Evolutionary conservation across 139 green algal genomes (phyloP).

Genomic region (Prasinococcaceae sp.): DNA sequence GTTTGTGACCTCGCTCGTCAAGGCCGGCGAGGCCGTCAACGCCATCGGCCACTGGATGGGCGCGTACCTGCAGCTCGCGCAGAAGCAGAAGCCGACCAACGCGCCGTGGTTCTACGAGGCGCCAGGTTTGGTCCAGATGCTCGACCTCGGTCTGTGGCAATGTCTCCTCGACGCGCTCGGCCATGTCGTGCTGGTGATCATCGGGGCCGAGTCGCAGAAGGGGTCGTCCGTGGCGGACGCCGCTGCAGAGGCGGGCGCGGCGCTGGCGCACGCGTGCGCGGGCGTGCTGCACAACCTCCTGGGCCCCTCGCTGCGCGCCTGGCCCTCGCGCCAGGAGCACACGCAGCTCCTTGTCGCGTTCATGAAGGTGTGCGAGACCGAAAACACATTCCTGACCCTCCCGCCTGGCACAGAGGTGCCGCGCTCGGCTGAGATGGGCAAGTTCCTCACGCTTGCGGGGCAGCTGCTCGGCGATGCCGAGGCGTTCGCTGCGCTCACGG

Average conservation of each 20-base stretch:
- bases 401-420: no score
- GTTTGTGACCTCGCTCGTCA: not conserved
- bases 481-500: not conserved
- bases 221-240: not conserved
- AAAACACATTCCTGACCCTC: no score
- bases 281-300: conserved; percentile 7
- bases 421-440: not conserved
- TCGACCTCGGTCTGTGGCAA: not conserved
- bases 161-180: not conserved
- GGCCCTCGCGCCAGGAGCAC: not conserved
- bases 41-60: not conserved
- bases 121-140: not conserved
- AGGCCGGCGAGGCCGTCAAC: not conserved
- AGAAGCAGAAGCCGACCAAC: not conserved
- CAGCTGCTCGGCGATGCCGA: not conserved
- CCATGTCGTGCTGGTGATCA: conserved; percentile 1
- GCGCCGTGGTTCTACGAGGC: conserved; percentile 6
- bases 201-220: not conserved
- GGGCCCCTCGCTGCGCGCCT: not conserved
- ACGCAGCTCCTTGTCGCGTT: not conserved
- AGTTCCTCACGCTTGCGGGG: not conserved
- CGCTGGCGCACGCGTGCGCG: not conserved
- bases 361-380: not conserved
- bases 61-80: not conserved
- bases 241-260: not conserved